Percentiles rank a stretch among this genome's conserved stretches.
Evolutionary conservation across 345 rosid genomes (phyloP).

Genomic region (Salix udensis): DNA sequence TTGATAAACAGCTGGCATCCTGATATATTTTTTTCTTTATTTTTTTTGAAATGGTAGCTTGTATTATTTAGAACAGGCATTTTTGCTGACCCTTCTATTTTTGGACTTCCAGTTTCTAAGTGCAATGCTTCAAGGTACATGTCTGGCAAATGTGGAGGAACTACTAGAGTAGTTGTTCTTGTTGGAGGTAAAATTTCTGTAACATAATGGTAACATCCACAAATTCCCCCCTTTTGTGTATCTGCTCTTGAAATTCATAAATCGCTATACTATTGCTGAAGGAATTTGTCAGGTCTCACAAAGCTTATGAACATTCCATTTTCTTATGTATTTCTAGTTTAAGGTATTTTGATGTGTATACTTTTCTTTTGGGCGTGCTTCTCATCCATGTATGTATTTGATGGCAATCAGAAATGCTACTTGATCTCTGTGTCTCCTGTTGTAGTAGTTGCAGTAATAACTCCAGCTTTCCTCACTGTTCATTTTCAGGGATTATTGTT

Average conservation of each 20-base stretch:
- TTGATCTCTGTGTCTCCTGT: not conserved
- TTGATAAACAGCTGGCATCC: not conserved
- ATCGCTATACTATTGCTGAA: not conserved
- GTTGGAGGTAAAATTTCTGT: constrained; percentile 60
- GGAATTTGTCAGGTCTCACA: not conserved
- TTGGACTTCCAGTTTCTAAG: constrained; percentile 23
- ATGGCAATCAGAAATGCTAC: not conserved
- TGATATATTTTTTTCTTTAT: no score
- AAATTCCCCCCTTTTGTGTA: not conserved
- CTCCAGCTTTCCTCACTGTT: not conserved
- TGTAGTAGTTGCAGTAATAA: not conserved
- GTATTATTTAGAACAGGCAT: not conserved
- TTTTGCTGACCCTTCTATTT: constrained; percentile 3
- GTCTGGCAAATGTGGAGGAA: constrained; percentile 41
- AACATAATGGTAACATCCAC: not conserved
- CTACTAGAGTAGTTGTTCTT: constrained; percentile 39
- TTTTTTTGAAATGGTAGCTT: not conserved
- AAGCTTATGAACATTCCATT: not conserved
- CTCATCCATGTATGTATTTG: not conserved
- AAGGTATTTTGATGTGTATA: not conserved
- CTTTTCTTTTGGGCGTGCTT: not conserved
- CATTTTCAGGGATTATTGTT: constrained; percentile 47
- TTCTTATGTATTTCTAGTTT: not conserved
- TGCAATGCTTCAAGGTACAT: constrained; percentile 43
- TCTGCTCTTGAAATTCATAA: not conserved